Evolutionary conservation across 2,329 filamentous ascomycete genomes (phyloP), one percentile per base, ranked within the genome.

Genomic region (Ophiostoma novo-ulmi): DNA sequence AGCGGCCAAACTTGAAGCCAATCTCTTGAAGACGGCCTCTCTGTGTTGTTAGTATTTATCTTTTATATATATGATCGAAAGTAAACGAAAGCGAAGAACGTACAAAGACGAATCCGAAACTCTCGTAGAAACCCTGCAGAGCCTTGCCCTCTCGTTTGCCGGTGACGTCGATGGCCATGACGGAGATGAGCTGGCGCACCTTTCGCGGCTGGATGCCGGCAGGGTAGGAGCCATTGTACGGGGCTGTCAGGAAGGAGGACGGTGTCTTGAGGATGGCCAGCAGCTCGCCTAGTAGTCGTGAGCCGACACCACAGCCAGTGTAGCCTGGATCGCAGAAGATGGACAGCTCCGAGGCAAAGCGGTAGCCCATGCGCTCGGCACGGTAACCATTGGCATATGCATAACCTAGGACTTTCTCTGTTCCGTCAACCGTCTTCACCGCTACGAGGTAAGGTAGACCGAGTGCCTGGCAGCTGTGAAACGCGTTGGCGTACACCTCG

Each of bases 401-500:
- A 58, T 58, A 58, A 1, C 52, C 52, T 2, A 58, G n/a, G 52
- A 58, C 52, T 11, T 10, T 31, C 11, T 58, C 52, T 13, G 26
- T 58, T 26, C 11, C 22, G n/a, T 58, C 22, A 10, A 26, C 8
- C 10, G 52, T 22, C 52, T 58, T 58, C 22, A 58, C 52, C 17
- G 70, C 70, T 22, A 71, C 67, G 35, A 71, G n/a, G 38, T 69
- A 71, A 3, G 70, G 70, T 36, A 71, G 48, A 1, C 70, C 67
- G 7, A 31, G 41, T 2, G 44, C 26, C 41, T 65, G 55, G 31
- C 14, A 35, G 67, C 55, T 38, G 48, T 48, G 67, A 48, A 69
- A 67, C 39, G 67, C 14, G 6, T 41, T 31, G 17, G 65, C 67
- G 63, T 71, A 69, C 20, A 20, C 61, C 8, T 69, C 67, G 3